Conservation (phyloP, 441 rosid species). For the Dalechampia spathulata region DNA sequence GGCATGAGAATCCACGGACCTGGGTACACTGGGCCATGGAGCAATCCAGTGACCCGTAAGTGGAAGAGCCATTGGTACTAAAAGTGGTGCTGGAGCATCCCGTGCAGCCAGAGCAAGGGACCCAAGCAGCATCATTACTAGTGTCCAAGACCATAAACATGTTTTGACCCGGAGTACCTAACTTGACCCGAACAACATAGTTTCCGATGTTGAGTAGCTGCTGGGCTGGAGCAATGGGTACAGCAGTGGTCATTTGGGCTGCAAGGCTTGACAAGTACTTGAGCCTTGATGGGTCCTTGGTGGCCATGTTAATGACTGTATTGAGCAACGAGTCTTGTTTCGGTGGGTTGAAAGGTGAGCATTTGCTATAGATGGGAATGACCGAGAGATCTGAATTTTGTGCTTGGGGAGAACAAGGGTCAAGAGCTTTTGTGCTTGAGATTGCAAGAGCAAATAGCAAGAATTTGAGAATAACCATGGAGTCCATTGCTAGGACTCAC, state of each 20-base stretch:
- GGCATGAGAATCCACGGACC: constrained; percentile 62
- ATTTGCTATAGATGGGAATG: constrained; percentile 51
- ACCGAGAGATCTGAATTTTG: constrained; percentile 35
- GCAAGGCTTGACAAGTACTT: constrained; percentile 31
- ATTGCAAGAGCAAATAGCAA: constrained; percentile 30
- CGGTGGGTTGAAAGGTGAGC: constrained; percentile 51
- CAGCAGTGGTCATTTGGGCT: constrained; percentile 31
- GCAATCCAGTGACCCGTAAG: constrained; percentile 51
- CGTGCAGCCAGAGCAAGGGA: constrained; percentile 64
- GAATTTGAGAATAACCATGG: constrained; percentile 6
- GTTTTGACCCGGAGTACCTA: constrained; percentile 77
- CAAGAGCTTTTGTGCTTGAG: constrained; percentile 24
- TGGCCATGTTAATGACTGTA: constrained; percentile 47
- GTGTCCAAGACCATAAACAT: constrained; percentile 87
- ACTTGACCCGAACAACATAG: constrained; percentile 61
- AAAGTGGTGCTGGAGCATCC: constrained; percentile 60
- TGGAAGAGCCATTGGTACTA: constrained; percentile 45
- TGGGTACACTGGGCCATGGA: constrained; percentile 57
- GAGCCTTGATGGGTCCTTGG: constrained; percentile 45
- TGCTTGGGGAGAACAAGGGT: constrained; percentile 31
- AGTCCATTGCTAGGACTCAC: constrained; percentile 32
- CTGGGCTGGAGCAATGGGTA: constrained; percentile 53
- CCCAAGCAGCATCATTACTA: constrained; percentile 76
- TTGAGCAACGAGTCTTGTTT: constrained; percentile 35
- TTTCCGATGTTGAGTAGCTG: constrained; percentile 41